These are phyloP conservation scores for Zelopaecilomyces penicillatus DNA, from an alignment of 2,329 filamentous ascomycete species.

Conservation along the genomic window DNA sequence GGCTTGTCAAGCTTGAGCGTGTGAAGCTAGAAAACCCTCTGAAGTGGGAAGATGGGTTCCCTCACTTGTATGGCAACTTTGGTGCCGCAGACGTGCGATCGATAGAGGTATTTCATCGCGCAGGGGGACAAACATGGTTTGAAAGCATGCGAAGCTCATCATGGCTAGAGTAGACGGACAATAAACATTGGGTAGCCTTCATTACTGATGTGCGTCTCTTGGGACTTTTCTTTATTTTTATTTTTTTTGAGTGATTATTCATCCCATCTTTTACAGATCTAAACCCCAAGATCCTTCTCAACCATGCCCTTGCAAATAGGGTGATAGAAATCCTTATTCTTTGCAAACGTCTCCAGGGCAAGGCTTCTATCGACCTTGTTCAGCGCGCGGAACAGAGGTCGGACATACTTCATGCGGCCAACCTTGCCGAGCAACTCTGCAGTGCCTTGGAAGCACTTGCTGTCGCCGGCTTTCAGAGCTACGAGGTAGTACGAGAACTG, in stretches of 20 bases:
- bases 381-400: slow-evolving; percentile 71
- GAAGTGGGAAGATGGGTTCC: slow-evolving; percentile 51
- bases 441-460: slow-evolving; percentile 59
- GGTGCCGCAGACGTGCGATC: slow-evolving; percentile 43
- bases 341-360: slow-evolving; percentile 75
- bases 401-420: slow-evolving; percentile 94
- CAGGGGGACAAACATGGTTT: slow-evolving; percentile 38
- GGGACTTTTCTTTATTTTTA: background rate
- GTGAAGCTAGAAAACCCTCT: slow-evolving; percentile 32
- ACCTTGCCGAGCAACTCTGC: slow-evolving; percentile 71
- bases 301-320: slow-evolving; percentile 84
- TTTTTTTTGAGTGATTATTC: background rate
- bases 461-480: slow-evolving; percentile 65
- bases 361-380: slow-evolving; percentile 65
- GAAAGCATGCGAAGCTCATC: slow-evolving; percentile 30
- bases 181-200: background rate
- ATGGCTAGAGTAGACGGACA: slow-evolving; percentile 31
- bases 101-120: slow-evolving; percentile 36
- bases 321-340: slow-evolving; percentile 88
- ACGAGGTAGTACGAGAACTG: slow-evolving; percentile 72
- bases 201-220: background rate
- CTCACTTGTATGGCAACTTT: slow-evolving; percentile 53
- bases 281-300: slow-evolving; percentile 65
- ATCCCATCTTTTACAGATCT: slow-evolving; percentile 5
- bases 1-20: slow-evolving; percentile 46